Percentiles rank a stretch among this genome's conserved stretches.
Evolutionary conservation across 164 flowering plant genomes (phyloP).

Genomic region (grape (Vitis vinifera)): DNA sequence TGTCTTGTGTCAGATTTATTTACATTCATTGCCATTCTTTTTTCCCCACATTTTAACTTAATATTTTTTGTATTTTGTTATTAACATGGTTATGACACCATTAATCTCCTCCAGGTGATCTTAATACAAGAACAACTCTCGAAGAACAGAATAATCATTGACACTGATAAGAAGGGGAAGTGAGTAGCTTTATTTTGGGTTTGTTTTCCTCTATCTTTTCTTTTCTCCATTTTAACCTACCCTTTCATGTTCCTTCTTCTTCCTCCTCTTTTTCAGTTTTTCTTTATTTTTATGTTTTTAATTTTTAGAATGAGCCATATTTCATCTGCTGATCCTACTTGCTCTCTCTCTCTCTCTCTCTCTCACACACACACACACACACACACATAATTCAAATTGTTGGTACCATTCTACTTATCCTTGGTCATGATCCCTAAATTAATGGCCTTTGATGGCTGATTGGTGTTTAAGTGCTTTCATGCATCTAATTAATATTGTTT

Average conservation of each 20-base stretch:
- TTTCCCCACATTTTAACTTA: too few species aligned
- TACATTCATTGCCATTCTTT: too few species aligned
- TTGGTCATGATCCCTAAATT: neutral
- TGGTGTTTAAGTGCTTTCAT: too few species aligned
- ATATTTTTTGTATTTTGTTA: too few species aligned
- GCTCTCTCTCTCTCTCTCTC: neutral
- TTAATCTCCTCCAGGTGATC: constrained; percentile 60
- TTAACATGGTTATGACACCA: neutral
- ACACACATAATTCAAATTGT: too few species aligned
- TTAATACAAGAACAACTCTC: constrained; percentile 96
- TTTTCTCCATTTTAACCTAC: neutral
- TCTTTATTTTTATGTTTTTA: neutral
- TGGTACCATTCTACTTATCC: too few species aligned
- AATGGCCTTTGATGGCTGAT: too few species aligned
- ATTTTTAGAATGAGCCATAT: neutral
- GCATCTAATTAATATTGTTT: too few species aligned
- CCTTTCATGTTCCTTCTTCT: neutral
- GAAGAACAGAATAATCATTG: constrained; percentile 90
- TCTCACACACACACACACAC: too few species aligned
- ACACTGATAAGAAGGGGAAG: constrained; percentile 83
- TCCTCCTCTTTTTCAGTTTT: neutral
- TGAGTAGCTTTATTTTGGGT: constrained; percentile 27
- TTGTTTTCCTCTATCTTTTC: neutral
- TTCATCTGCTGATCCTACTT: neutral
- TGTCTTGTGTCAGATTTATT: too few species aligned